Evolutionary conservation across 73 alveolate species (phyloP), one percentile per base, ranked within the genome.

Genomic region (Tetrahymena borealis): DNA sequence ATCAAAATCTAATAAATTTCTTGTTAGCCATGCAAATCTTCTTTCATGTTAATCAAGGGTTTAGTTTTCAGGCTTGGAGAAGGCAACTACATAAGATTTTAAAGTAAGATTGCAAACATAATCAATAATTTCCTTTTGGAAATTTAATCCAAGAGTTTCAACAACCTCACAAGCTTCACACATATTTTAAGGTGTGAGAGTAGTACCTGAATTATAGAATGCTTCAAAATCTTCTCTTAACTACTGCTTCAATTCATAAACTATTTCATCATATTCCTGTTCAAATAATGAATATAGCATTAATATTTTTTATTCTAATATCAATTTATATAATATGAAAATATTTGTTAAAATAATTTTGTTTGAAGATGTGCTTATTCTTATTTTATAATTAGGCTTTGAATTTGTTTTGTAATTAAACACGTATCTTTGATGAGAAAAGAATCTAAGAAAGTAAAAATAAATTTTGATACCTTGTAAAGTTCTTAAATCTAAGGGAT

Each of bases 21-120:
- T 96, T 92, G 97, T 96, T 33, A 98, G 94, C 99, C 99, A 98
- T 13, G 99, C 99, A 94, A 96, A 98, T 93, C 99, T 95, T 92
- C 99, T 96, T 79, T 97, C 99, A 36, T 98, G 96, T 41, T 96
- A 97, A 91, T 98, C 99, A 94, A 98, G 96, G 90, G 96, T 97
- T 90, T 95, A 94, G 32, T 95, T 42, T 36, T 98, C 99, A 16
- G 98, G 98, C 38, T 95, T 94, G 91, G 32, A 10, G 39, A 98
- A 98, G 15, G 97, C 40, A 39, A 94, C 96, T 85, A 94, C 96
- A 93, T 98, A 98, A 12, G 99, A 98, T 85, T 96, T 97, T 78
- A 98, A 95, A 90, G 96, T 94, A 94, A 93, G 97, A 85, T 95
- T 95, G 90, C 99, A 96, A 93, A 98, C 95, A 98, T 97, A 96